Evolutionary conservation across 1,284 basidiomycete genomes (phyloP), one percentile per base, ranked within the genome.

Genomic region (Mycosarcoma mackinlayi): DNA sequence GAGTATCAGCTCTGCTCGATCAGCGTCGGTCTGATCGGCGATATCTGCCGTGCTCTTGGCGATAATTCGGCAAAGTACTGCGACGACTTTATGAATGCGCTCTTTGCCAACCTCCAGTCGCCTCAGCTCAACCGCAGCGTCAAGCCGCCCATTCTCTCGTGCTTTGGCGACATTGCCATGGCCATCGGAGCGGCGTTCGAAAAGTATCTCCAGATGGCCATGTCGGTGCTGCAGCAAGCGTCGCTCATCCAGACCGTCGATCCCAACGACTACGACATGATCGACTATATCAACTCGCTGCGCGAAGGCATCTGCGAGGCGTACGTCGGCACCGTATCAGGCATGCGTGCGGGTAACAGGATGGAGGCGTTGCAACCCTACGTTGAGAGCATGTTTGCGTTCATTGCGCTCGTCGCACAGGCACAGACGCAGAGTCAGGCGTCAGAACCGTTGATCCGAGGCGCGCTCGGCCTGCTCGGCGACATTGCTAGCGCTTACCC

Each of bases 241-340:
- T 92, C 93, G 21, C 86, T 88, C 38, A 88, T 79, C 50, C 75
- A 73, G 54, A 56, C 73, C n/a, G 42, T 57, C 21, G 47, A 68
- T 49, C 30, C 60, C 16, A 59, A 89, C 50, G 93, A 94, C 81
- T 92, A 89, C 73, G 93, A 95, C 70, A 87, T 93, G 63, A 87
- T 93, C 61, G 95, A 99, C 75, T 98, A 98, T 83, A 92, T 97
- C 60, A 88, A 89, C 65, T 88, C 89, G 51, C 87, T 99, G 65
- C 89, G 95, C 35, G 95, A 98, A 82, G 93, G 93, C 40, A 97
- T 99, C 72, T 86, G 97, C 37, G 96, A 98, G 83, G 94, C 95
- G 4, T 98, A 97, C 80, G 94, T 92, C 9, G 94, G 96, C 44
- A 91, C 98, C 69, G 89, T 97, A 60, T 91, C 92, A 42, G 94